Evolutionary conservation across 2,329 filamentous ascomycete species (phyloP), one percentile per base, ranked within the genome.

Genomic region (Cephalotrichum gorgonifer): DNA sequence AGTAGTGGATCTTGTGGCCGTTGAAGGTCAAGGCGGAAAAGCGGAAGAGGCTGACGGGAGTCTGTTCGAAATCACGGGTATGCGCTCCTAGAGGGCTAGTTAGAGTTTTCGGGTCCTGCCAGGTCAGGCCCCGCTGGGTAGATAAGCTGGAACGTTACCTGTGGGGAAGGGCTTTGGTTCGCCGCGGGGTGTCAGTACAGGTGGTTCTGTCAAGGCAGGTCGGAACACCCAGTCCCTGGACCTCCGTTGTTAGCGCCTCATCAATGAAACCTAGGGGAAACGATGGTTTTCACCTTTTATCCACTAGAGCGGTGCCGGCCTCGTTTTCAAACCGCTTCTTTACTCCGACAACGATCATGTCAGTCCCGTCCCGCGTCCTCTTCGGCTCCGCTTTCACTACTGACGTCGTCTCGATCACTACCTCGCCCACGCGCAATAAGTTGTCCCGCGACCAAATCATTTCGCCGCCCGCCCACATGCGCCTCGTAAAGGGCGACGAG

Each of bases 11-110:
- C 55, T 80, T 82, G 63, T 95, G 89, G 0, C 80, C 86, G 60
- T 95, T 95, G 69, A 89, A 89, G 0, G 87, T 94, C 38, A 95
- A 68, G 0, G 87, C 87, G 1, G 85, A 89, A 69, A 89, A 95
- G 17, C 86, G 79, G 65, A 93, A 94, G 1, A 95, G 73, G 2
- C 67, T 70, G 0, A 69, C 66, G 0, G 70, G 64, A 0, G 73
- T 44, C 20, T 44, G 43, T 4, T 12, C 20, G 7, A 44, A 44
- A 26, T 44, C 43, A 15, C 43, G 43, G 25, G 7, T 44, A 27
- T 44, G 26, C 14, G 43, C 30, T 44, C 43, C 43, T 44, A 44
- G 25, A 30, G 23, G n/a, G 43, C 28, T 28, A 17, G 7, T 17
- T 26, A 22, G 20, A 20, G 17, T 23, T 30, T 44, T 17, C 25